Conservation (phyloP, 768 basidiomycete species). For the Tricholoma matsutake region DNA sequence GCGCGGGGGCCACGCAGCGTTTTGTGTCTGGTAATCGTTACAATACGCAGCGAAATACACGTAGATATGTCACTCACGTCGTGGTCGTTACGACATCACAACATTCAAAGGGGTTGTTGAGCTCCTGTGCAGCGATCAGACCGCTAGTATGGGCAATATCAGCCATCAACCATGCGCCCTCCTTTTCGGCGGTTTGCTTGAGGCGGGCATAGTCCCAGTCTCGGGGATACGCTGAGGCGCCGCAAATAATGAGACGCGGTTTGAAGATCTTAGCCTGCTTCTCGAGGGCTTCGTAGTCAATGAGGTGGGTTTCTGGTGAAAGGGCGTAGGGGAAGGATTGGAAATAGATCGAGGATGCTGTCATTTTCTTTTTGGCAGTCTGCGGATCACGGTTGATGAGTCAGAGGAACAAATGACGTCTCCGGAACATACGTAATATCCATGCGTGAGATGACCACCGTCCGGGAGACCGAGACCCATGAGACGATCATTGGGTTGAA, state of each 20-base stretch:
- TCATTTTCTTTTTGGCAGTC: constrained; percentile 99
- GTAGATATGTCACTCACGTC: constrained; percentile 51
- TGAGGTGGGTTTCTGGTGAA: constrained; percentile 76
- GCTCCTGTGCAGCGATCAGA: constrained; percentile 87
- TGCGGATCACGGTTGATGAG: constrained; percentile 24
- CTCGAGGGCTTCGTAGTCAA: constrained; percentile 82
- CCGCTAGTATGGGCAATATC: constrained; percentile 99
- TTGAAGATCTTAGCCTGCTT: constrained; percentile 94
- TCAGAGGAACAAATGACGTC: constrained; percentile 5
- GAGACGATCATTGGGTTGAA: constrained; percentile 95
- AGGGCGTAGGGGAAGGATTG: constrained; percentile 94
- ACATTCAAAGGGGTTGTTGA: constrained; percentile 89
- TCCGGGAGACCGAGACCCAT: constrained; percentile 99
- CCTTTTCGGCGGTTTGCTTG: constrained; percentile 76
- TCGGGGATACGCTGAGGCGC: constrained; percentile 97
- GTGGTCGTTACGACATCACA: constrained; percentile 99
- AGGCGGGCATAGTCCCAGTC: constrained; percentile 95
- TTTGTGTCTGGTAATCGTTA: constrained; percentile 67
- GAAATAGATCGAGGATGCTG: constrained; percentile 99
- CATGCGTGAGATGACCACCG: constrained; percentile 96
- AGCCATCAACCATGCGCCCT: constrained; percentile 91
- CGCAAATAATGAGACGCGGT: constrained; percentile 92
- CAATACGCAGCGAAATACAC: not conserved
- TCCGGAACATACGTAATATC: constrained; percentile 75
- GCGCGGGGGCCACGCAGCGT: constrained; percentile 98